phyloP scores from a whole-genome alignment of 2,329 filamentous ascomycete genomes.

The Sclerotiophoma versabilis region DNA sequence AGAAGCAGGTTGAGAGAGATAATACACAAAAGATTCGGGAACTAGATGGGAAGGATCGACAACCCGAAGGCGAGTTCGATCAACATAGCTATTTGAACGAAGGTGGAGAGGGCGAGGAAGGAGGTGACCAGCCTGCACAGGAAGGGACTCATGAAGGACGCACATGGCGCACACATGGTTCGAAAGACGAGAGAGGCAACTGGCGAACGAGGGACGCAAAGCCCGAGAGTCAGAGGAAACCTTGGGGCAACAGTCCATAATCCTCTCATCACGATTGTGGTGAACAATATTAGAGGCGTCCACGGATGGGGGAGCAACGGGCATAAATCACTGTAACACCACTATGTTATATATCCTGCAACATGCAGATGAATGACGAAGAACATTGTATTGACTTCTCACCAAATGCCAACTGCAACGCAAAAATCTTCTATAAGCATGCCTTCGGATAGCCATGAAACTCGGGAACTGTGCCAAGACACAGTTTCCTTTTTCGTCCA shows the following conservation, averaged over 20 bases:
- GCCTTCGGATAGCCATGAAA: background rate
- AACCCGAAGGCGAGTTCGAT: constrained; percentile 18
- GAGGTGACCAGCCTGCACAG: background rate
- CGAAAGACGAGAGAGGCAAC: background rate
- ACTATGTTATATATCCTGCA: constrained; percentile 14
- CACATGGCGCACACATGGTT: background rate
- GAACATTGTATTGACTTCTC: background rate
- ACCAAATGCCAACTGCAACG: too few species aligned
- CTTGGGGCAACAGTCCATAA: constrained; percentile 10
- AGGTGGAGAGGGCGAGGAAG: constrained; percentile 1
- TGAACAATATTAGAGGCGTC: background rate
- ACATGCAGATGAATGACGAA: background rate
- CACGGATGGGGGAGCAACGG: background rate
- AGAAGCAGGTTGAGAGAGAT: constrained; percentile 11
- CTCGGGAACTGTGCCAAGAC: constrained; percentile 1
- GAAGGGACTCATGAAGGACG: background rate
- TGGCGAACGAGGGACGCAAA: constrained; percentile 27
- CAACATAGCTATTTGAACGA: constrained; percentile 19
- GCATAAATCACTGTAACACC: background rate
- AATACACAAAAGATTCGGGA: background rate
- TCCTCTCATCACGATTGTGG: background rate
- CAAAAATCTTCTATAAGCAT: background rate
- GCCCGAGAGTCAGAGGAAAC: constrained; percentile 25
- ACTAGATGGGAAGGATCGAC: background rate
- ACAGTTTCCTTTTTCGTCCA: constrained; percentile 15